Evolutionary conservation across 2,329 filamentous ascomycete genomes (phyloP).

Genomic region (Diaporthe sp.): DNA sequence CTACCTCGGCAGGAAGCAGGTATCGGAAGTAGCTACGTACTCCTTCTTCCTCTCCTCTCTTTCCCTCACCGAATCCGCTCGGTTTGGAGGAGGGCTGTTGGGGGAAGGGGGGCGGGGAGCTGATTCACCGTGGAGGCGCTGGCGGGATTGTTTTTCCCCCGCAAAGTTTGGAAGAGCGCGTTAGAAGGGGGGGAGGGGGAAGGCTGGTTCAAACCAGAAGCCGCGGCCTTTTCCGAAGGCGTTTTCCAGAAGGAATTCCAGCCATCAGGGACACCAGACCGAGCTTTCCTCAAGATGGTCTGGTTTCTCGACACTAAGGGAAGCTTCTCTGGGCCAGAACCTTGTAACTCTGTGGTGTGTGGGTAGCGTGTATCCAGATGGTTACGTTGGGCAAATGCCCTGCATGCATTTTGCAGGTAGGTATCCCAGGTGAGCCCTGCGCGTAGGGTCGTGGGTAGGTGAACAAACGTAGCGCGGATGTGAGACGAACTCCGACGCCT

Average conservation of each 20-base stretch:
- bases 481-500: slow-evolving; percentile 28
- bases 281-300: slow-evolving; percentile 12
- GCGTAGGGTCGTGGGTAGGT: neutral
- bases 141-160: neutral
- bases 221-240: neutral
- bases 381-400: neutral
- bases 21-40: neutral
- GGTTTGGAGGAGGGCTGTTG: neutral
- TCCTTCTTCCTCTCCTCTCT: neutral
- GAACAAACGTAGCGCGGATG: neutral
- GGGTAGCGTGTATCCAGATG: neutral
- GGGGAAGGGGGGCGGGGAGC: neutral
- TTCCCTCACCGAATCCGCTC: neutral
- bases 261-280: slow-evolving; percentile 15
- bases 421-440: neutral
- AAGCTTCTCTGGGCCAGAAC: slow-evolving; percentile 28
- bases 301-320: slow-evolving; percentile 26
- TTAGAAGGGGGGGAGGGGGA: neutral
- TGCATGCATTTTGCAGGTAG: neutral
- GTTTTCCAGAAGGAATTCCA: slow-evolving; percentile 31
- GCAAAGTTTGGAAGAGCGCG: neutral
- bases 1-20: slow-evolving; percentile 26
- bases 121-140: neutral
- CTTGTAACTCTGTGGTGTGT: neutral
- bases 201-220: too few relatives aligned